Evolutionary conservation across 2,329 filamentous ascomycete species (phyloP).

Genomic region (Huntiella savannae): DNA sequence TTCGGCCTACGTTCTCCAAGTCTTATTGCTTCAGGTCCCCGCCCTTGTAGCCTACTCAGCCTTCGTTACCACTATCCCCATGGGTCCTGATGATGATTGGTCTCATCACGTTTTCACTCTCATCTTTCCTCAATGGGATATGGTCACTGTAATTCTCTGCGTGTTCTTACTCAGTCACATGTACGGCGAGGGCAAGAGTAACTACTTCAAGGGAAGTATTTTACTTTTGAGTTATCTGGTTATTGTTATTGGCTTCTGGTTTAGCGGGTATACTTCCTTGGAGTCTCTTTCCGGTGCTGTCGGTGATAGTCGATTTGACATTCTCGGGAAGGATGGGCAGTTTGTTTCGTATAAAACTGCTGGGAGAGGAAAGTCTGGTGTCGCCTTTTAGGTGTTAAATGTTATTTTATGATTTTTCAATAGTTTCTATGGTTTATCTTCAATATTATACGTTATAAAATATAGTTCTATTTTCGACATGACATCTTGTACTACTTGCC

Average conservation of each 20-base stretch:
- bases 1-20: slow-evolving; percentile 88
- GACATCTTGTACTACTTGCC: too few relatives aligned
- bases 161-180: slow-evolving; percentile 95
- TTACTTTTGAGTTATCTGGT: slow-evolving; percentile 84
- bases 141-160: slow-evolving; percentile 90
- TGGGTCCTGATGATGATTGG: slow-evolving; percentile 21
- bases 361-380: slow-evolving; percentile 25
- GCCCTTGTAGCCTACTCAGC: slow-evolving; percentile 84
- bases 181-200: slow-evolving; percentile 97
- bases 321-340: slow-evolving; percentile 29
- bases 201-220: slow-evolving; percentile 98
- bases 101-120: slow-evolving; percentile 56
- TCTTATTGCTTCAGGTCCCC: slow-evolving; percentile 85
- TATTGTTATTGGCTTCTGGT: slow-evolving; percentile 79
- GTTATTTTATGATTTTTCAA: too few relatives aligned
- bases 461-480: not conserved
- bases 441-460: not conserved
- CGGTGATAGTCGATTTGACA: slow-evolving; percentile 32
- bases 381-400: slow-evolving; percentile 13
- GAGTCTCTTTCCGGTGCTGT: slow-evolving; percentile 18
- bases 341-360: slow-evolving; percentile 35
- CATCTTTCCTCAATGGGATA: slow-evolving; percentile 97
- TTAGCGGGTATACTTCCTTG: slow-evolving; percentile 39
- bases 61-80: slow-evolving; percentile 34
- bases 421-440: not conserved